These are phyloP conservation scores for Panellus pusillus DNA, from an alignment of 768 basidiomycete species.

Conservation along the genomic window DNA sequence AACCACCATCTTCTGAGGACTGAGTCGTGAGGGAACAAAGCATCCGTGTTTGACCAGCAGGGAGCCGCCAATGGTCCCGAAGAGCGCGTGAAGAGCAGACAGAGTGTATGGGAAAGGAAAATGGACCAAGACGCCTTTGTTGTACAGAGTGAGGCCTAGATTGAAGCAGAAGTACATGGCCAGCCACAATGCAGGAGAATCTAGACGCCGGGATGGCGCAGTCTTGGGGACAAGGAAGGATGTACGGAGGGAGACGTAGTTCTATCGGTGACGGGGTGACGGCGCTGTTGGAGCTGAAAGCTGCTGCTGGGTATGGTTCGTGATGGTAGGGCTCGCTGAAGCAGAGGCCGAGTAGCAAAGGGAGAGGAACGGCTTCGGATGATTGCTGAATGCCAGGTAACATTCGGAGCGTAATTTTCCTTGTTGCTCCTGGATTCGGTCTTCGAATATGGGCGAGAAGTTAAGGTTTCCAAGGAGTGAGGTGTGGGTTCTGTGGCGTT, in stretches of 20 bases:
- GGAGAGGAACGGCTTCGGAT: constrained; percentile 10
- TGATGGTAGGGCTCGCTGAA: constrained; percentile 23
- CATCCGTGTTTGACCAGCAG: constrained; percentile 35
- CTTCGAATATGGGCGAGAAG: constrained; percentile 1
- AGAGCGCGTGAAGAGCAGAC: constrained; percentile 88
- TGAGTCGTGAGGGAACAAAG: constrained; percentile 59
- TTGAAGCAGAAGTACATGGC: constrained; percentile 87
- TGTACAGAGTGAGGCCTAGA: constrained; percentile 89
- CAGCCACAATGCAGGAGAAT: constrained; percentile 61
- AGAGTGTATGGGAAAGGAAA: constrained; percentile 97
- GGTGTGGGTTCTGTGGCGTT: constrained; percentile 11
- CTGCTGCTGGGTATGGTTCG: constrained; percentile 20
- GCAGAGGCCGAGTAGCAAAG: constrained; percentile 1
- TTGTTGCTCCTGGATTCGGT: background rate
- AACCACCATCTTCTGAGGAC: constrained; percentile 54
- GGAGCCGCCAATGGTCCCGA: constrained; percentile 70
- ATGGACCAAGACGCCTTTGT: constrained; percentile 87
- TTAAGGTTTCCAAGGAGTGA: constrained; percentile 5
- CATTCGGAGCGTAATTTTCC: background rate
- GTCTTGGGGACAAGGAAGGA: constrained; percentile 12
- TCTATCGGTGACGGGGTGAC: constrained; percentile 14
- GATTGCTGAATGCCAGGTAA: background rate
- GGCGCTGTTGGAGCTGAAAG: constrained; percentile 2
- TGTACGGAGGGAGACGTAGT: constrained; percentile 16
- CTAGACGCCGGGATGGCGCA: background rate